Base-by-base conservation (phyloP, 2,329 filamentous ascomycete genomes). In the Penicillium glabrum region DNA sequence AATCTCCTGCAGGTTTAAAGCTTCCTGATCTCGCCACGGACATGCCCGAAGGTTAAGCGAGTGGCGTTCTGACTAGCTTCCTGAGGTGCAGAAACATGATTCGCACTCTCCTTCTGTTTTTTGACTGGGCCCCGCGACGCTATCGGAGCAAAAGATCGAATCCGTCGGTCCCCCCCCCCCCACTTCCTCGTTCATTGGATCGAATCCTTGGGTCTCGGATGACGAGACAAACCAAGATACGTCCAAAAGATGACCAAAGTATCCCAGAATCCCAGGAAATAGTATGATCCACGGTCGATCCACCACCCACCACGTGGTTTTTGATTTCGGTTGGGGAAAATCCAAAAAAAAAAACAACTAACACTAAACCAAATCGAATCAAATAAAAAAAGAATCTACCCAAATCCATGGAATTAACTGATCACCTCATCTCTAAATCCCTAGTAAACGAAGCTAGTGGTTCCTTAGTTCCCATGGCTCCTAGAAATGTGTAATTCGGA, bases 1-100 rank as follows among this genome's bases (percentile, higher is more conserved):
- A 41, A 41, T 41, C 39, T 5, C 11, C 37, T 41, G 39, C 39
- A 41, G 39, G 10, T 41, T 41, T 41, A 41, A 41, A 41, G 39
- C 39, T 41, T 41, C 39, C 39, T 41, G 39, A 41, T 41, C 26
- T 44, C 29, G 23, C 21, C 37, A 56, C 64, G 64, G 64, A 67
- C 61, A 57, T 66, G 60, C 51, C 64, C 64, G 64, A 63, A 51
- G 41, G 16, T 64, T 66, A 65, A 65, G 65, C 65, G 65, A 67
- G 64, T 67, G 64, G 64, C 64, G 62, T 46, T 46, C 46, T 46
- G 26, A 57, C 52, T 58, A 60, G 54, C 51, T 29, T n/a, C 23
- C 23, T 14, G 24, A 33, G 50, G 29, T 53, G 50, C 50, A 53
- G 50, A 53, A 51, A 45, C 37, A 33, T 31, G 35, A 19, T 50